phyloP scores from a whole-genome alignment of 176 grass and related monocot species.

The Juncus effusus region DNA sequence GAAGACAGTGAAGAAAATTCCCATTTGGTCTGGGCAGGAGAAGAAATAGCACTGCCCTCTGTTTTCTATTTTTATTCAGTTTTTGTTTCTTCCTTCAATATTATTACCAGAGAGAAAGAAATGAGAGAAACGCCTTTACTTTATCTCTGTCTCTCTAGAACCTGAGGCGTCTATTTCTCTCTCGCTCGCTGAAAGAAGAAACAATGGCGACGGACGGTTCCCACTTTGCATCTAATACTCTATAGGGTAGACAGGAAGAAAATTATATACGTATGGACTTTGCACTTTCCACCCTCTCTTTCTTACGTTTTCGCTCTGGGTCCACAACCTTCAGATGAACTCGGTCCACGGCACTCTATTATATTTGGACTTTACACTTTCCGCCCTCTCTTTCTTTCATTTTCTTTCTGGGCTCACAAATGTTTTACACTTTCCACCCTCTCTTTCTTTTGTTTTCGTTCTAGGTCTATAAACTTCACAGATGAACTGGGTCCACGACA shows the following conservation, averaged over 20 bases:
- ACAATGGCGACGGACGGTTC: constrained; percentile 7
- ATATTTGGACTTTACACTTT: neutral
- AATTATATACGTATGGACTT: neutral
- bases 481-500: too few relatives aligned
- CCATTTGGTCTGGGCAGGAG: neutral
- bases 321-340: neutral
- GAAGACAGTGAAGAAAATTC: neutral
- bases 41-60: neutral
- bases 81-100: constrained; percentile 2
- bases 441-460: too few relatives aligned
- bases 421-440: too few relatives aligned
- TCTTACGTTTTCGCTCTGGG: neutral
- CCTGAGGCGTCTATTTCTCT: neutral
- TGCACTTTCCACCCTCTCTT: neutral
- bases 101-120: constrained; percentile 1
- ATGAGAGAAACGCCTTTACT: constrained; percentile 1
- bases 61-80: neutral
- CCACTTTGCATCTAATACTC: neutral
- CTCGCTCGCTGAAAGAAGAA: constrained; percentile 7
- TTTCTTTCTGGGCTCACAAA: neutral
- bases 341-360: neutral
- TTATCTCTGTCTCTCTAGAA: neutral
- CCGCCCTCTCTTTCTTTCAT: neutral
- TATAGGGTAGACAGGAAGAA: neutral
- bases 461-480: neutral